Evolutionary conservation across 768 basidiomycete species (phyloP), one percentile per base, ranked within the genome.

Genomic region (Crassisporium funariophilum): DNA sequence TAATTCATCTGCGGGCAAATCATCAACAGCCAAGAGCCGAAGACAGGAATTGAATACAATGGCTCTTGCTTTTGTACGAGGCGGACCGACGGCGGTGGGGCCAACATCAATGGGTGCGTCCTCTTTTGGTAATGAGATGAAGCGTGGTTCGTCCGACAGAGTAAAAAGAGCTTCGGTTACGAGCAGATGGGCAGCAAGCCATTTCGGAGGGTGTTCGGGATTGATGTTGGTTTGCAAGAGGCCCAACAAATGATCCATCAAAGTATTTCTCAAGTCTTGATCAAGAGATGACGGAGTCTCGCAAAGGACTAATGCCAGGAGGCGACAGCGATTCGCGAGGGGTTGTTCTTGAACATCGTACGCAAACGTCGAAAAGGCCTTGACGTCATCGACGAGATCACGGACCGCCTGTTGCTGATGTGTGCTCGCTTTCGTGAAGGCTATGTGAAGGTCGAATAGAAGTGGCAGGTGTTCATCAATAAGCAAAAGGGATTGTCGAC

Each of bases 401-500:
- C 78, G 77, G 39, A 95, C 75, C 5, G 87, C 85, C 53, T 83
- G 71, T 19, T 78, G 73, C 50, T 85, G 82, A 56, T 84, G 78
- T 34, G 74, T 78, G 43, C 72, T 72, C 9, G 79, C 71, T 20
- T 84, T 83, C 46, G 88, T 77, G 65, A 97, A 94, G 16, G 90
- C 88, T 19, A 77, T 77, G 54, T 88, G 83, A 27, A 97, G 77
- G 61, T 97, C 93, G 60, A 95, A 97, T 33, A 97, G 82, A 44
- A 98, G 79, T 6, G 87, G 84, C 3, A 88, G 83, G 58, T 94
- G 87, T 52, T 89, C 83, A 60, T 97, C 94, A 36, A 95, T 84
- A 22, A 99, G 77, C 9, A 73, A 68, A 45, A 99, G 70, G 0
- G 91, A 86, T 35, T 82, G 83, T 13, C 75, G 72, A 36, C 86